Percentiles rank a stretch among this genome's conserved stretches.
Evolutionary conservation across 805 yeast genomes (phyloP).

Genomic region (Tetrapisispora taiwanensis): DNA sequence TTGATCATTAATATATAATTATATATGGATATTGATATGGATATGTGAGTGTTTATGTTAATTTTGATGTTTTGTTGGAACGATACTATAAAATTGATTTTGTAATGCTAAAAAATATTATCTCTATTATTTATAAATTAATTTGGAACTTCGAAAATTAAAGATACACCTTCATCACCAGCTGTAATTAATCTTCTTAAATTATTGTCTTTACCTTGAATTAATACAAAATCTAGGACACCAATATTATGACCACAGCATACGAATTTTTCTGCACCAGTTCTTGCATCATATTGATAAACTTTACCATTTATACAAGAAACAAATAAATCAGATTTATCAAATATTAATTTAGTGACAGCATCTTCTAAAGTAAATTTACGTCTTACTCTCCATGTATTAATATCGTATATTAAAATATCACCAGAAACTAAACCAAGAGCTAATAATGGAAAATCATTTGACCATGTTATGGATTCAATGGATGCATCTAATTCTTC

Average conservation of each 20-base stretch:
- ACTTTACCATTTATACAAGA: conserved; percentile 79
- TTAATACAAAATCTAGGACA: conserved; percentile 70
- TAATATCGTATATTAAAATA: conserved; percentile 69
- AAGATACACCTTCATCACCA: conserved; percentile 92
- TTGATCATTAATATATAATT: too few relatives aligned
- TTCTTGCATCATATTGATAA: conserved; percentile 81
- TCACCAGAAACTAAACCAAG: conserved; percentile 86
- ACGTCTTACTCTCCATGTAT: conserved; percentile 78
- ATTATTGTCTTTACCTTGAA: conserved; percentile 32
- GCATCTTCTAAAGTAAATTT: conserved; percentile 67
- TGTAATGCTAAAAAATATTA: not conserved
- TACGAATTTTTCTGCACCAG: conserved; percentile 64
- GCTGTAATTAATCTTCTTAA: conserved; percentile 66
- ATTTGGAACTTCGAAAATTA: conserved; percentile 45
- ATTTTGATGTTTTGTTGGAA: not conserved
- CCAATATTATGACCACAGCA: conserved; percentile 95
- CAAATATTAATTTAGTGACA: conserved; percentile 66
- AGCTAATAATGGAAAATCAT: conserved; percentile 55
- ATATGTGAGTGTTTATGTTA: too few relatives aligned
- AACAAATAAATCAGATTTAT: conserved; percentile 49
- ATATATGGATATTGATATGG: too few relatives aligned
- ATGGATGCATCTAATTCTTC: conserved; percentile 58
- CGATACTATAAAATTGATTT: not conserved
- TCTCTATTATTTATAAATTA: conserved; percentile 4
- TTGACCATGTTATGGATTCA: conserved; percentile 79